Conservation (phyloP, 805 yeast genomes). For the Hanseniaspora vineae region DNA sequence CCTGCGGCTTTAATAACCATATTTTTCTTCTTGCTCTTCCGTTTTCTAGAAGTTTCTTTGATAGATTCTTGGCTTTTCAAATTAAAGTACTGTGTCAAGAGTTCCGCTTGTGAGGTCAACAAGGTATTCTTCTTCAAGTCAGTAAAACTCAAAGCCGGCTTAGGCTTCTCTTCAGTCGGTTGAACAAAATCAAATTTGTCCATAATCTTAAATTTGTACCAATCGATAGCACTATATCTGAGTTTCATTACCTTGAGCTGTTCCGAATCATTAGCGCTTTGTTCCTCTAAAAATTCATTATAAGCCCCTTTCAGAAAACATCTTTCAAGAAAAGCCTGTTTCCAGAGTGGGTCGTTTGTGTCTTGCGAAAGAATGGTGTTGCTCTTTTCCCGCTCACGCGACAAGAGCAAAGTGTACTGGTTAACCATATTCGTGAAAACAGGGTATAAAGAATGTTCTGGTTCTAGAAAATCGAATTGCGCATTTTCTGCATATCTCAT, state of each 20-base stretch:
- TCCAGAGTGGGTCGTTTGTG: slow-evolving; percentile 17
- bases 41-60: slow-evolving; percentile 6
- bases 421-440: slow-evolving; percentile 36
- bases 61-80: slow-evolving; percentile 7
- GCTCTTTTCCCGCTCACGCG: neutral
- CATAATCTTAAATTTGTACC: slow-evolving; percentile 73
- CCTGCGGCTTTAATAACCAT: slow-evolving; percentile 65
- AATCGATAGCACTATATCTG: slow-evolving; percentile 66
- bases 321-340: slow-evolving; percentile 28
- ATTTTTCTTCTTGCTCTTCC: slow-evolving; percentile 24
- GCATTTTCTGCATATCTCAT: slow-evolving; percentile 25
- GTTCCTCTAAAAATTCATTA: slow-evolving; percentile 24
- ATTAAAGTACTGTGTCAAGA: slow-evolving; percentile 46
- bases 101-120: slow-evolving; percentile 23
- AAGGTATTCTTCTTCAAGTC: neutral
- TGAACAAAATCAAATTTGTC: neutral
- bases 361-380: slow-evolving; percentile 8
- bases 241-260: slow-evolving; percentile 27
- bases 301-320: slow-evolving; percentile 48
- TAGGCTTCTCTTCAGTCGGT: neutral
- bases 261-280: slow-evolving; percentile 24
- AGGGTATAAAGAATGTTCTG: slow-evolving; percentile 45
- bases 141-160: neutral
- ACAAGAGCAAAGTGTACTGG: slow-evolving; percentile 34
- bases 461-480: slow-evolving; percentile 57